These are phyloP conservation scores for Pythium vanterpoolii DNA, from an alignment of 352 stramenopile species.

Conservation along the genomic window DNA sequence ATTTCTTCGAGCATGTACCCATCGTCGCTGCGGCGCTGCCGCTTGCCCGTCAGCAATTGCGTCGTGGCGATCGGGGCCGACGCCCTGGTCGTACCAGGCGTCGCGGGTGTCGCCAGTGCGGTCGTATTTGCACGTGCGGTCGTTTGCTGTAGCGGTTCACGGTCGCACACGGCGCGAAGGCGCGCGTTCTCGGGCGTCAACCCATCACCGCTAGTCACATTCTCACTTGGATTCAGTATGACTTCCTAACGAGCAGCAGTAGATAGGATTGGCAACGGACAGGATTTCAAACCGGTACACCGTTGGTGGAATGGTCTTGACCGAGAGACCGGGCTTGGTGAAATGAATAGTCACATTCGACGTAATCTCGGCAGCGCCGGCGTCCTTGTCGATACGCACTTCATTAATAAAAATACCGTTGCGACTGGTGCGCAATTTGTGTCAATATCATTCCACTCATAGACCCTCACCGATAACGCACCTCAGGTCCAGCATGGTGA, in stretches of 20 bases:
- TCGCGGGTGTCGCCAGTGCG: no score
- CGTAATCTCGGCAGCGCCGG: slow-evolving; percentile 23
- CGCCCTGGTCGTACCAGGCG: no score
- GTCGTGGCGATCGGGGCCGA: slow-evolving; percentile 9
- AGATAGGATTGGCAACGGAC: slow-evolving; percentile 33
- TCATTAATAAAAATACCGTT: slow-evolving; percentile 77
- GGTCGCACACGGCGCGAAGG: slow-evolving; percentile 6
- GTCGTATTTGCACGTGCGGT: neutral
- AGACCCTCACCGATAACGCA: slow-evolving; percentile 8
- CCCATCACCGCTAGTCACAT: slow-evolving; percentile 4
- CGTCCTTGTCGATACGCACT: slow-evolving; percentile 41
- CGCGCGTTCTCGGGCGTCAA: slow-evolving; percentile 20
- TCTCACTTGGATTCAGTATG: neutral
- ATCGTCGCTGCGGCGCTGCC: slow-evolving; percentile 1
- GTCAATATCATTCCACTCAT: neutral
- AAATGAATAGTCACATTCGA: slow-evolving; percentile 66
- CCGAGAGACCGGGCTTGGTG: slow-evolving; percentile 48
- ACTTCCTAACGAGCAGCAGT: no score
- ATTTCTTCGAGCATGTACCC: slow-evolving; percentile 13
- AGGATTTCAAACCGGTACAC: slow-evolving; percentile 72
- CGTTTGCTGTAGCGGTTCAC: neutral
- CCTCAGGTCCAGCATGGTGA: slow-evolving; percentile 57
- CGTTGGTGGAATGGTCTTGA: slow-evolving; percentile 34
- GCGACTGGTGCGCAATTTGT: slow-evolving; percentile 37
- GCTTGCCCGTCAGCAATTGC: slow-evolving; percentile 5